Base-by-base conservation (phyloP, 176 grass and related monocot species). In the Aegilops sharonensis region DNA sequence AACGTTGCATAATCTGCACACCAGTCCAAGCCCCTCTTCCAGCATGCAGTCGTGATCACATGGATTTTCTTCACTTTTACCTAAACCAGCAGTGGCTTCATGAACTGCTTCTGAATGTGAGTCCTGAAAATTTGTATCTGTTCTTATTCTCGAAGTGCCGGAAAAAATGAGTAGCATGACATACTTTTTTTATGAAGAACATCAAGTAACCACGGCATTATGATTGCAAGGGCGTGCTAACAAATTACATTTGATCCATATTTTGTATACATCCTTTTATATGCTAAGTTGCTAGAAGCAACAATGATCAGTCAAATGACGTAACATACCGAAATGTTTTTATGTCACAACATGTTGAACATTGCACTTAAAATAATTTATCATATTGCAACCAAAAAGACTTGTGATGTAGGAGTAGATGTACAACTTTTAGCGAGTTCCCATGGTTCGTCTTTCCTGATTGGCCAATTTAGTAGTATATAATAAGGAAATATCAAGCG, bases 41-140 rank as follows among this genome's bases (percentile, higher is more conserved):
- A 94, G 73, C 68, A 63, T 75, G 84, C 77, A 95, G 60, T 98
- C 91, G 89, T 98, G 95, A 35, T 84, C 78, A 78, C 93, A 98
- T 39, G 70, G 43, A 78, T 73, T 24, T 62, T 86, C 87, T 87
- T 77, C 86, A 81, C 62, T 40, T 85, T 50, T 86, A 56, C 61
- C 15, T 54, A 87, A 88, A 88, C 61, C 65, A 57, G 47, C 75
- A 70, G 67, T 70, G 27, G 36, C 80, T 57, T 84, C 42, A 40
- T 56, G 64, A 81, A 20, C 27, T 23, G 57, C 72, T 73, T 88
- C 89, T 56, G 85, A 84, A 52, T 88, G 52, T 71, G 88, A n/a
- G 45, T 85, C 74, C 93, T 93, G 72, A 32, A 67, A 81, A 81
- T 29, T 80, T 34, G 31, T 64, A 31, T 86, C 11, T 75, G 42